Evolutionary conservation across 176 grass and related monocot genomes (phyloP), one percentile per base, ranked within the genome.

Genomic region (Melocanna baccifera): DNA sequence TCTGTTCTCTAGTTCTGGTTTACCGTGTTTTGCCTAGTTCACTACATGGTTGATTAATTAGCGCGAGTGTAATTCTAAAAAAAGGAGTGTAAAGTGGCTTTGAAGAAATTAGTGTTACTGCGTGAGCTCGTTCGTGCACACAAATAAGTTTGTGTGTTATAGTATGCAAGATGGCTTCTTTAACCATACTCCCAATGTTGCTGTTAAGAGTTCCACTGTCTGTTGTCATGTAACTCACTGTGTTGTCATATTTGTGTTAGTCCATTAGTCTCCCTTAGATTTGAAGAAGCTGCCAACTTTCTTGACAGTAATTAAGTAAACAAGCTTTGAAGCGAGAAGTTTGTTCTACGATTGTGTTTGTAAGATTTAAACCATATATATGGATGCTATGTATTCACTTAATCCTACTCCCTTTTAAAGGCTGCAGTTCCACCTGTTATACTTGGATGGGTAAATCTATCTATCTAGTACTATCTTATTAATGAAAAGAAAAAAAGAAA

Each of bases 101-200:
- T 71, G 63, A 69, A 79, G 28, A 48, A 48, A 70, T 29, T 51
- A 5, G 3, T 78, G 39, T 37, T 51, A 69, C 58, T 13, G 58
- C 0, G 20, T 56, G 53, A 53, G 51, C 50, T 4, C 4, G 46
- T 47, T 3, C 45, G 47, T 37, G 5, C 53, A 40, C 42, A 14
- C 10, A n/a, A 36, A 47, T 26, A 40, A 84, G n/a, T 59, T 63
- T 67, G 59, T 76, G 23, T 85, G 50, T 77, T 85, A 57, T 62
- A 32, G 67, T 20, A 37, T 70, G 56, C 40, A 83, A 18, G 12
- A 59, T 72, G 25, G 3, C 13, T 47, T 28, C n/a, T 25, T 28
- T 23, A 71, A 71, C 45, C 69, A 72, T 72, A 34, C 8, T 72
- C 69, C 14, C 26, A 16, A 48, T 19, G 13, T 26, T 72, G 3